phyloP scores from a whole-genome alignment of 768 basidiomycete species.

The Tubosaeta sp. region DNA sequence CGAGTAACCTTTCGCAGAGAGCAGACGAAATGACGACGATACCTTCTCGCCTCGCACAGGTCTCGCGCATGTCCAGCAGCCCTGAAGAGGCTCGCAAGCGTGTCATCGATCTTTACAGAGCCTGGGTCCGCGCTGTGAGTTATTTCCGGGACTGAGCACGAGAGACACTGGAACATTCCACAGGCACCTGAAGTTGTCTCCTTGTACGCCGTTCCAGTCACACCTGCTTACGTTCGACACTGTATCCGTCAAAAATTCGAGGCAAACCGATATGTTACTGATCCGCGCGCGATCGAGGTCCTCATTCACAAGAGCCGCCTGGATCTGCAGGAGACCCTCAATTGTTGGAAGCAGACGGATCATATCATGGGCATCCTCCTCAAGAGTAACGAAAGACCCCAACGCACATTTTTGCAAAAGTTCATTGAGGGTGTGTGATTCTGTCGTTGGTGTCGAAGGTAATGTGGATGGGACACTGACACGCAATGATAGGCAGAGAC shows the following conservation, averaged over 20 bases:
- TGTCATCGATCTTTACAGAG: conserved; percentile 77
- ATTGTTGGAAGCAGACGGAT: conserved; percentile 87
- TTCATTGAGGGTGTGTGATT: conserved; percentile 70
- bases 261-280: conserved; percentile 74
- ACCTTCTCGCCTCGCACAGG: conserved; percentile 79
- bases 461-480: not conserved
- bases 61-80: conserved; percentile 54
- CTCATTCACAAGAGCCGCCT: conserved; percentile 78
- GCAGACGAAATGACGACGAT: conserved; percentile 70
- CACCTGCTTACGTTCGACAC: conserved; percentile 73
- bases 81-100: conserved; percentile 61
- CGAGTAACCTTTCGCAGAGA: no score
- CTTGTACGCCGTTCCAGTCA: conserved; percentile 77
- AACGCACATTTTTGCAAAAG: conserved; percentile 70
- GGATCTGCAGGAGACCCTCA: conserved; percentile 93
- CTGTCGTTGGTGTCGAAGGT: not conserved
- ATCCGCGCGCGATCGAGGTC: conserved; percentile 79
- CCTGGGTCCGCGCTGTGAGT: conserved; percentile 91
- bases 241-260: conserved; percentile 87
- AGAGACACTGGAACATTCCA: not conserved
- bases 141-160: not conserved
- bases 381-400: conserved; percentile 41
- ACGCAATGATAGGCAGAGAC: conserved; percentile 53
- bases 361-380: conserved; percentile 73
- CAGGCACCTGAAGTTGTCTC: conserved; percentile 89